phyloP scores from a whole-genome alignment of 2,329 filamentous ascomycete species.

The Knufia fluminis region DNA sequence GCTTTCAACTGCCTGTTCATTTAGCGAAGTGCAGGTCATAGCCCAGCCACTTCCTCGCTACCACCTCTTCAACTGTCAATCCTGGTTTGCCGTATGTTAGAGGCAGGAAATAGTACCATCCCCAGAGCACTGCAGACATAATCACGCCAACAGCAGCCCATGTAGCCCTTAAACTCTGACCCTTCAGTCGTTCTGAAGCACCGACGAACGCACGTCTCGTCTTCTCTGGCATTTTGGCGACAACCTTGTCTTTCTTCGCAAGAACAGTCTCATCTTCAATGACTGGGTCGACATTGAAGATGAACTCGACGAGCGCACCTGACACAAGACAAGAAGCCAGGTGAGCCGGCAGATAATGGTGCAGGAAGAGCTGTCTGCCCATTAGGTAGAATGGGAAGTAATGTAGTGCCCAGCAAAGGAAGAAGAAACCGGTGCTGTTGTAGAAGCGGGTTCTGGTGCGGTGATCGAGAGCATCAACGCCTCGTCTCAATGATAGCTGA shows the following conservation, averaged over 20 bases:
- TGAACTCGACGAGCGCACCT: constrained; percentile 84
- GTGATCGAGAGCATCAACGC: constrained; percentile 83
- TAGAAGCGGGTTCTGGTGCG: constrained; percentile 89
- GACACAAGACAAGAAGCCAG: constrained; percentile 83
- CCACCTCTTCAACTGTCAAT: constrained; percentile 61
- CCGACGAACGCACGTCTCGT: constrained; percentile 54
- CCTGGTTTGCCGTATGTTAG: constrained; percentile 93
- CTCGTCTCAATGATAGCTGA: constrained; percentile 84
- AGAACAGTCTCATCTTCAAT: constrained; percentile 36
- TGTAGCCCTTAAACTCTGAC: constrained; percentile 63
- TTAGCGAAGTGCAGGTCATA: constrained; percentile 99
- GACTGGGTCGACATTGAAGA: constrained; percentile 80
- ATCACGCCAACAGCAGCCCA: constrained; percentile 74
- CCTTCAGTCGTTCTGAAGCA: constrained; percentile 71
- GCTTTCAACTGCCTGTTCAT: constrained; percentile 40
- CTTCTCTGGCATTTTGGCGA: constrained; percentile 35
- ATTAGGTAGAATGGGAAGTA: constrained; percentile 97
- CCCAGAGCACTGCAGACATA: constrained; percentile 56
- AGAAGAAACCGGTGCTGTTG: constrained; percentile 98
- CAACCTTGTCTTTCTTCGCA: constrained; percentile 25
- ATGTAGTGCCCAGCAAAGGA: constrained; percentile 93
- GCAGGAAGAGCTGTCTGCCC: constrained; percentile 94
- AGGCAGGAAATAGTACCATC: constrained; percentile 90
- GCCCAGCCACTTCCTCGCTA: constrained; percentile 84
- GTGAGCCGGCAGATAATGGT: constrained; percentile 94